Evolutionary conservation across 305 asterid genomes (phyloP).

Genomic region (Solanum hybrid): DNA sequence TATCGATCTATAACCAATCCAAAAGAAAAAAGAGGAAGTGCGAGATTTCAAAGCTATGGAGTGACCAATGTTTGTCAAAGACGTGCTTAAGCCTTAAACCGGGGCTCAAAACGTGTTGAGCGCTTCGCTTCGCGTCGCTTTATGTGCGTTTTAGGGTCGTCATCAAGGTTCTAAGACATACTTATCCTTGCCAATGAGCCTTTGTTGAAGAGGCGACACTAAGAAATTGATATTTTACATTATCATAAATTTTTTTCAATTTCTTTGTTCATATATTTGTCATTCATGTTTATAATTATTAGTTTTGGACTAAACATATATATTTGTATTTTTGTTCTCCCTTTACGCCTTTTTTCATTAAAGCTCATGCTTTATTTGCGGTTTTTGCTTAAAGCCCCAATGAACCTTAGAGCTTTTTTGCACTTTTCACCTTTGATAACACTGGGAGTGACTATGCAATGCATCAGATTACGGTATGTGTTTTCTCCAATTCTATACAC

Average conservation of each 20-base stretch:
- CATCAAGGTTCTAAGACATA: not conserved
- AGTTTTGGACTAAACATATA: not conserved
- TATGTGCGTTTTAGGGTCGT: not conserved
- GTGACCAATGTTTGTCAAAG: not conserved
- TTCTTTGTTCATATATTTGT: not conserved
- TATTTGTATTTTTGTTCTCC: not conserved
- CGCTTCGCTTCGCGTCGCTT: not conserved
- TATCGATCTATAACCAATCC: not conserved
- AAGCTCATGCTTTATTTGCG: not conserved
- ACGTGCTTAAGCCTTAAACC: not conserved
- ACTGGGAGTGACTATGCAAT: not conserved
- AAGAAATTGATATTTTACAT: not conserved
- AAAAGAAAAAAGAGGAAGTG: not conserved
- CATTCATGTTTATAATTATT: not conserved
- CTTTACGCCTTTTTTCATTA: not conserved
- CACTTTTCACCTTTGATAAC: not conserved
- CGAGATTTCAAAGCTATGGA: not conserved
- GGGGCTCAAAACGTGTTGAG: not conserved
- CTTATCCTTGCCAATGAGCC: not conserved
- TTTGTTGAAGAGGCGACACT: not conserved
- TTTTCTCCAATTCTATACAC: not conserved
- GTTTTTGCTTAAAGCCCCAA: not conserved
- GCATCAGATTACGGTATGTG: not conserved
- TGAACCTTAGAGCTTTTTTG: not conserved
- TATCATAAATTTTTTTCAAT: not conserved